Evolutionary conservation across 495 filamentous ascomycete species (phyloP), one percentile per base, ranked within the genome.

Genomic region (Pseudotulostoma volvatum): DNA sequence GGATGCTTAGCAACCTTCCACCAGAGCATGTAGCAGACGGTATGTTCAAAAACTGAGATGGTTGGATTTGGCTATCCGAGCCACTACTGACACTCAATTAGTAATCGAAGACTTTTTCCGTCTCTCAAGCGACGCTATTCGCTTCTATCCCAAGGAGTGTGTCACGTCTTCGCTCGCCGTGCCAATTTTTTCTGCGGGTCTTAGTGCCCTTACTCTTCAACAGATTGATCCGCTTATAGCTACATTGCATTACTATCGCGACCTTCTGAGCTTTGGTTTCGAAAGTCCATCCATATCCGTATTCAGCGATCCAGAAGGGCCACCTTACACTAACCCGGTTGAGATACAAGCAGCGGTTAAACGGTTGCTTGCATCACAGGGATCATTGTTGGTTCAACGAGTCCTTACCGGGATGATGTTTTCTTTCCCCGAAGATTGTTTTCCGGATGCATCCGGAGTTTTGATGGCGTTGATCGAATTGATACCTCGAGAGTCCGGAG

Each of bases 21-120:
- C 84, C 92, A 8, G 73, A 79, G 49, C 85, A 95, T 45, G 67
- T 96, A 8, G 87, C 92, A 7, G 90, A 99, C 60, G 70, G 73
- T 77, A 59, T 51, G 68, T 52, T 13, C 34, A n/a, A n/a, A n/a
- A n/a, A n/a, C n/a, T n/a, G n/a, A n/a, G n/a, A n/a, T n/a, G n/a
- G n/a, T n/a, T n/a, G n/a, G n/a, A n/a, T n/a, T n/a, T n/a, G n/a
- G n/a, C n/a, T n/a, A n/a, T n/a, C n/a, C n/a, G n/a, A n/a, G n/a
- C n/a, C n/a, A n/a, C n/a, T n/a, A n/a, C n/a, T n/a, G n/a, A n/a
- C n/a, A n/a, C 28, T 39, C 31, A 14, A 16, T 3, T 40, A 77
- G 85, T 99, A 38, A 96, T 95, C 49, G 90, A 99, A 60, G 90
- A 99, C 53, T 99, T 94, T 63, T 99, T 90, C 68, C 84, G 90